These are phyloP conservation scores for Salmacisia buchloeana DNA, from an alignment of 1,284 basidiomycete genomes.

Conservation along the genomic window DNA sequence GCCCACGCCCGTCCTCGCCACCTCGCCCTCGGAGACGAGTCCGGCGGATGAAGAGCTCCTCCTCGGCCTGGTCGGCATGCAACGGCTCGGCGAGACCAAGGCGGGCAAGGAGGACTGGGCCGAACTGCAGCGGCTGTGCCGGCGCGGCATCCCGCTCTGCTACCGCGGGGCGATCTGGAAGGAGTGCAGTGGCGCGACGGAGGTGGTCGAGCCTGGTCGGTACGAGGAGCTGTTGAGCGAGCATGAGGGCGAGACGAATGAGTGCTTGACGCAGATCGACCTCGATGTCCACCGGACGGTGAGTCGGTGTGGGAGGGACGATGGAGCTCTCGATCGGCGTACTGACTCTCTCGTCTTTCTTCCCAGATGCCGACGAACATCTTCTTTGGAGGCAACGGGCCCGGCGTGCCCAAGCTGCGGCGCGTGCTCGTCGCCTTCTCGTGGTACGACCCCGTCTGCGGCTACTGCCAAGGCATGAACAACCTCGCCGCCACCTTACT, in stretches of 20 bases:
- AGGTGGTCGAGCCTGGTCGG: constrained; percentile 83
- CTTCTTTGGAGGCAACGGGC: constrained; percentile 92
- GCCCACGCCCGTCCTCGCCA: neutral
- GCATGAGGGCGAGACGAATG: constrained; percentile 57
- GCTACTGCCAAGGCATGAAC: constrained; percentile 66
- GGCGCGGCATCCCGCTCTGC: constrained; percentile 77
- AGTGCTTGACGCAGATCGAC: constrained; percentile 78
- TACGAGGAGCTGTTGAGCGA: constrained; percentile 73
- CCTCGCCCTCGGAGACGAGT: constrained; percentile 57
- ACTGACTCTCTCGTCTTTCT: neutral
- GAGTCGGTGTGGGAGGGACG: neutral
- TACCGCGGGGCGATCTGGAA: constrained; percentile 79
- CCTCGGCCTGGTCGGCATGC: constrained; percentile 68
- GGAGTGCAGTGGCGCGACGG: constrained; percentile 85
- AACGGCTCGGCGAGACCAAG: constrained; percentile 70
- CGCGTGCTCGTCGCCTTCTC: constrained; percentile 85
- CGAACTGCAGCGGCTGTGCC: constrained; percentile 72
- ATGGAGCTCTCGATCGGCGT: neutral
- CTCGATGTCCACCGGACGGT: constrained; percentile 66
- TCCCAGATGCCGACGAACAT: constrained; percentile 78
- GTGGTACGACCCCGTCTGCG: constrained; percentile 57
- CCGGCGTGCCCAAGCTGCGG: constrained; percentile 83
- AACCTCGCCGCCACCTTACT: constrained; percentile 86
- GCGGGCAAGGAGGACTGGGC: constrained; percentile 66
- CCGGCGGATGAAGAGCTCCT: constrained; percentile 62